Base-by-base conservation (phyloP, 106 monocot genomes). In the Alisma plantagoaquatica region DNA sequence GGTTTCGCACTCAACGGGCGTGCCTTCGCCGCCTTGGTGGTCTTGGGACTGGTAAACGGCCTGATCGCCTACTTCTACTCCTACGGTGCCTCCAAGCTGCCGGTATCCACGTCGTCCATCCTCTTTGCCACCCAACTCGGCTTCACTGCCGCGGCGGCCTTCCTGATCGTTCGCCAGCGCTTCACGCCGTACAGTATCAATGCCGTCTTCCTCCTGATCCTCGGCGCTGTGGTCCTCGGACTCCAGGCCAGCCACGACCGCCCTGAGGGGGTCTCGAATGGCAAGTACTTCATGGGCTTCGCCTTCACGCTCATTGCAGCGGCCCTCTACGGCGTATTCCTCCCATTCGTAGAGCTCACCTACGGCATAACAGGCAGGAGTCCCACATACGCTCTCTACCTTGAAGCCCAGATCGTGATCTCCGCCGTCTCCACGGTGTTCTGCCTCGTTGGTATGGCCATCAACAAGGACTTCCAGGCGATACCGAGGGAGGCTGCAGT, bases 321-420 rank as follows among this genome's bases (percentile, higher is more conserved):
- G 6, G 45, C 45, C 4, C 45, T 46, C 3, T 46, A 46, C n/a
- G 45, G 45, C 4, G 4, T 46, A 18, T 3, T 46, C n/a, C 45
- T 46, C n/a, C 45, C 45, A n/a, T n/a, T 46, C n/a, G n/a, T 46
- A 3, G 45, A 80, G 66, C 22, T 65, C 31, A 29, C 57, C 3
- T 69, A 58, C 28, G 8, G 43, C 44, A 12, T 29, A 49, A 41
- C 44, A 12, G 65, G 47, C 27, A 30, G 27, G 32, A 43, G 9
- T 3, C 9, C 51, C 14, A 65, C 60, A 3, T 77, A 77, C 31
- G 33, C 54, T 4, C 4, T 53, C 12, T 54, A 61, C 14, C 53
- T 71, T 54, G 66, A 77, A 69, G 46, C 62, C 29, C 77, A 77
- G 51, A 18, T 67, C 11, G 55, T 61, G 27, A 62, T 77, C 38